Base-by-base conservation (phyloP, 805 yeast genomes). In the Myxozyma lipomycoides region DNA sequence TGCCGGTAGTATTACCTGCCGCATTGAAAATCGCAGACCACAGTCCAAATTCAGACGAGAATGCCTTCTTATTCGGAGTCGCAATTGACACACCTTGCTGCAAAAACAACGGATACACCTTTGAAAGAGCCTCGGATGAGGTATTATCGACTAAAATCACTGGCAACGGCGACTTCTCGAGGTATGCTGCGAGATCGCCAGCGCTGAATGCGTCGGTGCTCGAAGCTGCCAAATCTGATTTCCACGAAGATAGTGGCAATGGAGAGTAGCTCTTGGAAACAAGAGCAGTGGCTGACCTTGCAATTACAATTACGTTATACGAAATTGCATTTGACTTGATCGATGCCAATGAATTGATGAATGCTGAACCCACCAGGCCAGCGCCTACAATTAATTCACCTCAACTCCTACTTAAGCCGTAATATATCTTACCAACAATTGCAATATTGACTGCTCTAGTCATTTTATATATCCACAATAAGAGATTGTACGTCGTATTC, bases 51-150 rank as follows among this genome's bases (percentile, higher is more conserved):
- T 80, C 84, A 39, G 89, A 77, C 7, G 97, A 89, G 66, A 93
- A 93, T 0, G 95, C 99, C 76, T 93, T 93, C 72, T 93, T 93
- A 77, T 93, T 93, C 61, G 99, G 99, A 40, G 99, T 93, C 18
- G 98, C 98, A 62, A 93, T 81, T 40, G 96, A 88, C 59, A 93
- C 82, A 35, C 96, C 95, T 52, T 75, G 78, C 59, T 76, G 68
- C 55, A 91, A 74, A 63, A 93, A 82, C 36, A 73, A 68, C 40
- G 95, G 86, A 70, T 93, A 93, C 47, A 79, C 77, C 40, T 78
- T 75, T 41, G 98, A 95, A 60, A 91, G 72, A 4, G 77, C 66
- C 57, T 79, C 86, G 68, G 83, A 86, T 26, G 98, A 89, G 44
- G 99, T 93, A 78, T 93, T 93, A 71, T 93, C 99, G 38, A 93